Evolutionary conservation across 106 monocot species (phyloP).

Genomic region (Apostasia ramifera): DNA sequence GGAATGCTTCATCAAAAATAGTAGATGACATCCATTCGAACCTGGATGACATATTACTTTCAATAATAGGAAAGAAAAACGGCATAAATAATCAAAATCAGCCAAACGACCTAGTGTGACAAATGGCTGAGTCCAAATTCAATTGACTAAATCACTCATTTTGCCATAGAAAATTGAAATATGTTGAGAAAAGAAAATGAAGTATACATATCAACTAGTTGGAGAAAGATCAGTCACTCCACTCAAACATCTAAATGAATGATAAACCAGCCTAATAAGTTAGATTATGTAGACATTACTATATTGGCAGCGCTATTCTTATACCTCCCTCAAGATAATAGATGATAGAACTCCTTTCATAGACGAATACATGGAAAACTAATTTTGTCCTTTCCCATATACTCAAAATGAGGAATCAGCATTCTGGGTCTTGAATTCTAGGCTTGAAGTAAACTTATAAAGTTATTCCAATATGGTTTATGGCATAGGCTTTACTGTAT

Average conservation of each 20-base stretch:
- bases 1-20: slow-evolving; percentile 49
- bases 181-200: no score
- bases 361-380: no score
- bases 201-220: background rate
- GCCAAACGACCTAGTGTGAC: background rate
- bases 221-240: background rate
- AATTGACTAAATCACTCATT: no score
- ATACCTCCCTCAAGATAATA: no score
- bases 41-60: slow-evolving; percentile 10
- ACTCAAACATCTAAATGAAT: background rate
- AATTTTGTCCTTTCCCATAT: no score
- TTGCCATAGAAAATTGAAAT: no score
- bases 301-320: background rate
- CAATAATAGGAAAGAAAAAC: background rate
- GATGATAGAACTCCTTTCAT: no score
- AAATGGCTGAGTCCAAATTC: background rate
- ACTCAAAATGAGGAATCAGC: no score
- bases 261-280: background rate
- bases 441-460: no score
- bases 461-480: no score
- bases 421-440: no score
- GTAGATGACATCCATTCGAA: slow-evolving; percentile 27
- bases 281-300: background rate
- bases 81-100: background rate
- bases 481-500: no score